These are phyloP conservation scores for Mitragyna speciosa DNA, from an alignment of 257 asterid genomes.

Conservation along the genomic window DNA sequence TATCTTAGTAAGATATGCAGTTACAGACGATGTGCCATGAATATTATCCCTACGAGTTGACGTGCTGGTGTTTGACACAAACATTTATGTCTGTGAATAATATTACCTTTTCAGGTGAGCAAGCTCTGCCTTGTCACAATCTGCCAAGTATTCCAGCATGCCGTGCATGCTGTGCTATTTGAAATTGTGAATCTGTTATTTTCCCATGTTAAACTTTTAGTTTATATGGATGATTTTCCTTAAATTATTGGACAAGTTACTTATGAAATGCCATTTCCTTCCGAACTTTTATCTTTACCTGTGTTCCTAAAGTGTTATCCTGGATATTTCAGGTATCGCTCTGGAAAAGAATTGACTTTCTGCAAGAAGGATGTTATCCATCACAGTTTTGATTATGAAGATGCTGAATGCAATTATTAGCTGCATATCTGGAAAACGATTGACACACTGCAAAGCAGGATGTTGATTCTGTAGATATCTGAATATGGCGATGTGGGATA, in stretches of 20 bases:
- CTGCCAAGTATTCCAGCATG: background rate
- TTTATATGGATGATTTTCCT: background rate
- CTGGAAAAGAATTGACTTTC: background rate
- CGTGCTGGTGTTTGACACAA: background rate
- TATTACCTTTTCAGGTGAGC: background rate
- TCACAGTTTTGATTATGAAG: conserved; percentile 15
- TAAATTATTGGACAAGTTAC: background rate
- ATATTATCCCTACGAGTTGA: background rate
- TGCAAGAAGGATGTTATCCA: conserved; percentile 9
- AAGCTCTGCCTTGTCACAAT: background rate
- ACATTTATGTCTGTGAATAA: background rate
- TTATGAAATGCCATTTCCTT: background rate
- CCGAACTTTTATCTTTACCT: background rate
- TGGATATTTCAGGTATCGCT: conserved; percentile 18
- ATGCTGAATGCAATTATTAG: conserved; percentile 3
- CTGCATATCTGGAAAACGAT: background rate
- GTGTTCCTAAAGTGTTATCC: background rate
- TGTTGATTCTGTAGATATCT: conserved; percentile 14
- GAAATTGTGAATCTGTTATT: background rate
- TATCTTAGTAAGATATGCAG: background rate
- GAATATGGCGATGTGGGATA: conserved; percentile 17
- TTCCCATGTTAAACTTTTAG: background rate
- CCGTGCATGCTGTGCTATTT: background rate
- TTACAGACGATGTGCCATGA: background rate
- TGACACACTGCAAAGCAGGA: conserved; percentile 14